These are phyloP conservation scores for Calonectria hongkongensis DNA, from an alignment of 2,329 filamentous ascomycete species.

Conservation along the genomic window DNA sequence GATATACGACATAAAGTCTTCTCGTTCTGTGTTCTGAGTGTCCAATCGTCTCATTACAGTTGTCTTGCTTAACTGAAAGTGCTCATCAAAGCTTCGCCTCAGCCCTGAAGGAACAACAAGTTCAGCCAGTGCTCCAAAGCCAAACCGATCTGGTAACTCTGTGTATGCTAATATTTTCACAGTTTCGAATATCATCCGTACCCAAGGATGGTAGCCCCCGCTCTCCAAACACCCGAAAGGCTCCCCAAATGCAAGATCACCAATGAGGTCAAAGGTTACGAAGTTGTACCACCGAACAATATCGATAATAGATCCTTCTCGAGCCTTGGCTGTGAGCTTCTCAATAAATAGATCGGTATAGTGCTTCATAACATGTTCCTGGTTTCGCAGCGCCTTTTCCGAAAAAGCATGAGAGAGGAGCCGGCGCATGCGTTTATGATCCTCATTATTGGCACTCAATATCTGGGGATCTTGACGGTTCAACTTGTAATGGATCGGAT, in stretches of 20 bases:
- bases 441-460: not conserved
- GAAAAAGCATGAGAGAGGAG: slow-evolving; percentile 11
- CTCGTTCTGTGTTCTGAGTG: not conserved
- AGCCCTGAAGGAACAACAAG: not conserved
- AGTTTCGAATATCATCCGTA: not conserved
- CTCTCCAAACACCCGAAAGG: slow-evolving; percentile 13
- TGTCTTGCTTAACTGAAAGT: slow-evolving; percentile 1
- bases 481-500: slow-evolving; percentile 2
- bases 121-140: not conserved
- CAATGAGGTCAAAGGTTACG: slow-evolving; percentile 3
- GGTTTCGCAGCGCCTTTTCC: not conserved
- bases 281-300: slow-evolving; percentile 17
- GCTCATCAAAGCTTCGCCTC: slow-evolving; percentile 10
- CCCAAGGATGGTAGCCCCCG: slow-evolving; percentile 17
- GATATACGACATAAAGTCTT: slow-evolving; percentile 14
- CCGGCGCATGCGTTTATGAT: slow-evolving; percentile 6
- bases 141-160: not conserved
- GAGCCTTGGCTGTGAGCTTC: not conserved
- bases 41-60: not conserved
- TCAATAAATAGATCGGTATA: not conserved
- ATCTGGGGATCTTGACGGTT: not conserved
- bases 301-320: not conserved
- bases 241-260: slow-evolving; percentile 2
- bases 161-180: not conserved
- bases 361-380: not conserved